Evolutionary conservation across 2,329 filamentous ascomycete genomes (phyloP), one percentile per base, ranked within the genome.

Genomic region (Ilyonectria robusta): DNA sequence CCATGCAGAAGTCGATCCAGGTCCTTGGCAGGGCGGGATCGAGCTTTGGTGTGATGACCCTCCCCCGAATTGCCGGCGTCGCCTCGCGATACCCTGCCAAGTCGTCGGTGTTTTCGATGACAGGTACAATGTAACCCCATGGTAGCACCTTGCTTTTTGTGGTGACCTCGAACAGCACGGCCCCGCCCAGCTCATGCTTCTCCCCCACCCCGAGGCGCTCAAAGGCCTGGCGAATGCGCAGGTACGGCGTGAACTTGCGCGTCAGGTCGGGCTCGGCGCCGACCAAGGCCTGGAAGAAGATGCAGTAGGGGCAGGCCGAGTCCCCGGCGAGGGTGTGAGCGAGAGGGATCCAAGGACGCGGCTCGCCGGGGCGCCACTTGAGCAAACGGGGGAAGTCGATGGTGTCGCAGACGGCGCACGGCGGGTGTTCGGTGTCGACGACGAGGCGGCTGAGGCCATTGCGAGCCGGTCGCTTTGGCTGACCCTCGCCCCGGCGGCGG

Each of bases 171-270:
- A 80, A 77, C 37, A 82, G 58, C 11, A 82, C 78, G 8, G 77
- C 75, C 29, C 74, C 73, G 42, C 79, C 79, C 6, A 82, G 76
- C 55, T 77, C 76, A 62, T 82, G 80, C 70, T 79, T 80, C 72
- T 81, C 80, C 26, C 74, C 69, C 9, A 81, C 74, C 44, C 79
- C 80, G 15, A 81, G 72, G 15, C 78, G 75, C 74, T 82, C 80
- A 65, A 82, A 82, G 3, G 80, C 80, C 53, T 78, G 75, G 23
- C 80, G 76, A 48, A 82, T 81, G 62, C 80, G 79, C 61, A 82
- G 62, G 62, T 82, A 82, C 1, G 80, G 80, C 9, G 79, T 79
- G 53, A 80, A 81, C 56, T 78, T 81, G 68, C 76, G 76, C 8
- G 73, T 76, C 64, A 65, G 65, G 19, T 79, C 76, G 15, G 74